Evolutionary conservation across 2,329 filamentous ascomycete genomes (phyloP), one percentile per base, ranked within the genome.

Genomic region (Chalaropsis thielavioides): DNA sequence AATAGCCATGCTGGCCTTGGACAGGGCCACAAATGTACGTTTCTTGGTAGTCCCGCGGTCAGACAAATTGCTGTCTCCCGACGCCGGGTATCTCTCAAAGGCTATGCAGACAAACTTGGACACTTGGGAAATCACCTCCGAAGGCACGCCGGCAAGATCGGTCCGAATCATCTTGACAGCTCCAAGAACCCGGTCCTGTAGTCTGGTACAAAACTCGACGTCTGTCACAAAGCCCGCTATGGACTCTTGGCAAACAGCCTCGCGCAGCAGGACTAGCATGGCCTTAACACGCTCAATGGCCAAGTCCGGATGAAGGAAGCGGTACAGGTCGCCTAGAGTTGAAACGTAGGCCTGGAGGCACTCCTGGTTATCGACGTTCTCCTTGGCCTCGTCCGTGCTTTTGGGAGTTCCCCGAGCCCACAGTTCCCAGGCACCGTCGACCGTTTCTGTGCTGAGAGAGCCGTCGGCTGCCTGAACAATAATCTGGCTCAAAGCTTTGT

Each of bases 11-110:
- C 87, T 85, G 22, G 83, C 83, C 73, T 94, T 95, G 0, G 92
- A 90, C 71, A 97, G 83, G 41, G 94, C 92, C 64, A 99, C 85
- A 72, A 91, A 97, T 0, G 90, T 95, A 6, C 90, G 88, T 22
- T 38, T 58, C 54, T 58, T 58, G 4, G 35, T 58, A 6, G n/a
- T 58, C 27, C 15, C 7, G 65, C 84, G 84, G 66, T 76, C 71
- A 67, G 68, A 71, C 15, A 72, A 74, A 38, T 74, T 71, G 0
- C 77, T 74, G 17, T 65, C 60, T 31, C 17, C 15, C 0, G 41
- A 24, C 56, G 44, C 22, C 2, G 63, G 63, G 24, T 64, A 65
- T 10, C 46, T 15, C 5, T 67, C 59, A 69, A 89, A 92, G 0
- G 90, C 87, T 41, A 95, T 77, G 1, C 83, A 81, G 8, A 85